Conservation (phyloP, 495 filamentous ascomycete species). For the Rostrohypoxylon terebratum region DNA sequence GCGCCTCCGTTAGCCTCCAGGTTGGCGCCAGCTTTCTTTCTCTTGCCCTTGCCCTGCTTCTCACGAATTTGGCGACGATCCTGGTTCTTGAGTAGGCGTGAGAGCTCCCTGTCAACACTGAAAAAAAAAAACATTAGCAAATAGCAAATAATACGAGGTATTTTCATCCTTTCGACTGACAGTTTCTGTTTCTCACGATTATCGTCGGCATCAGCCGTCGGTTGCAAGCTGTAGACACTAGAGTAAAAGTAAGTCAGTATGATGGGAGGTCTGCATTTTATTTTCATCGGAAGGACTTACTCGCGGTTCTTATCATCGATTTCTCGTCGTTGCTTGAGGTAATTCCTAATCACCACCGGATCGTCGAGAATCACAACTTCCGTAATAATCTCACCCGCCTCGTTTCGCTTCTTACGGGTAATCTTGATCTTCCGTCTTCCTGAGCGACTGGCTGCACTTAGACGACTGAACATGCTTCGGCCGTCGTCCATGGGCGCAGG, state of each 20-base stretch:
- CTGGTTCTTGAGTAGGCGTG: conserved; percentile 86
- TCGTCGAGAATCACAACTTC: conserved; percentile 75
- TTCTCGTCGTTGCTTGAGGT: conserved; percentile 63
- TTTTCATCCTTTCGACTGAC: conserved; percentile 54
- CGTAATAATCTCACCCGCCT: conserved; percentile 70
- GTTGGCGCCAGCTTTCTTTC: conserved; percentile 50
- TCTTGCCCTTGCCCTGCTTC: conserved; percentile 72
- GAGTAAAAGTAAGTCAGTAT: conserved; percentile 41
- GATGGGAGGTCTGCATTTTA: background rate
- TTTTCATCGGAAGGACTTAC: conserved; percentile 55
- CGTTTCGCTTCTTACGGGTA: conserved; percentile 69
- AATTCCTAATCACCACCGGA: conserved; percentile 77
- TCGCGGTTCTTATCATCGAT: conserved; percentile 74
- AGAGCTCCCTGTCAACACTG: conserved; percentile 82
- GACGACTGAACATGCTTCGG: conserved; percentile 84
- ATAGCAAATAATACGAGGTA: conserved; percentile 52
- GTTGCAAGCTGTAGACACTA: conserved; percentile 64
- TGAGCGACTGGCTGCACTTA: conserved; percentile 74
- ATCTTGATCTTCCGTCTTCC: conserved; percentile 81
- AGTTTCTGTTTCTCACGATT: conserved; percentile 67
- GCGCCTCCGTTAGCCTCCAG: conserved; percentile 54
- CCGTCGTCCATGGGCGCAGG: conserved; percentile 75
- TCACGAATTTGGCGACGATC: conserved; percentile 92
- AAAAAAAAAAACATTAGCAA: background rate
- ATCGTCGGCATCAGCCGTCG: conserved; percentile 79